Evolutionary conservation across 495 filamentous ascomycete species (phyloP).

Genomic region (Mytilinidion resinicola): DNA sequence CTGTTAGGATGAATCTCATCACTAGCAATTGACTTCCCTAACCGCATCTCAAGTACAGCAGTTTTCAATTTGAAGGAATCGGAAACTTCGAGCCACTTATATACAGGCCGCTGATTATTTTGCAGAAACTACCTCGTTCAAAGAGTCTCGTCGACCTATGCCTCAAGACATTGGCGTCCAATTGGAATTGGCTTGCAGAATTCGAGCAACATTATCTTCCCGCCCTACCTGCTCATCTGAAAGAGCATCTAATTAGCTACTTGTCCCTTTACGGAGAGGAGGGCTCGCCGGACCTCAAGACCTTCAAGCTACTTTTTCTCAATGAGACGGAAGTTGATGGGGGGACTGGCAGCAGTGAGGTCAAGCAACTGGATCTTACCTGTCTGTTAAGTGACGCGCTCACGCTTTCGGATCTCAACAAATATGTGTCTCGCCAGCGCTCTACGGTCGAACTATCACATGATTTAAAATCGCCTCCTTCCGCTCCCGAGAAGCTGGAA

Average conservation of each 20-base stretch:
- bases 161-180: conserved; percentile 55
- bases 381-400: conserved; percentile 54
- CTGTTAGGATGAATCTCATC: too few relatives aligned
- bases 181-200: conserved; percentile 62
- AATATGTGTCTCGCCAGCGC: conserved; percentile 41
- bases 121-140: conserved; percentile 17
- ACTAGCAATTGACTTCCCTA: too few relatives aligned
- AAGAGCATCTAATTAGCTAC: conserved; percentile 57
- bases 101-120: neutral
- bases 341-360: conserved; percentile 43
- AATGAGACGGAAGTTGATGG: conserved; percentile 31
- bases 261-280: conserved; percentile 48
- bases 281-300: conserved; percentile 41
- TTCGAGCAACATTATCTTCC: conserved; percentile 64
- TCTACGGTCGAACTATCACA: neutral
- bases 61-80: too few relatives aligned
- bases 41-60: too few relatives aligned
- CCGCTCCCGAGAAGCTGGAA: conserved; percentile 1
- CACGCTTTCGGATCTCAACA: conserved; percentile 52
- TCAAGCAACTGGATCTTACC: conserved; percentile 59
- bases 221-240: conserved; percentile 54
- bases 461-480: neutral
- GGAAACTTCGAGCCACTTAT: too few relatives aligned
- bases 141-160: conserved; percentile 52
- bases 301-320: conserved; percentile 35